Percentiles rank a stretch among this genome's conserved stretches.
phyloP scores from a whole-genome alignment of 176 grass and related monocot genomes.

The Lolium multiflorum region DNA sequence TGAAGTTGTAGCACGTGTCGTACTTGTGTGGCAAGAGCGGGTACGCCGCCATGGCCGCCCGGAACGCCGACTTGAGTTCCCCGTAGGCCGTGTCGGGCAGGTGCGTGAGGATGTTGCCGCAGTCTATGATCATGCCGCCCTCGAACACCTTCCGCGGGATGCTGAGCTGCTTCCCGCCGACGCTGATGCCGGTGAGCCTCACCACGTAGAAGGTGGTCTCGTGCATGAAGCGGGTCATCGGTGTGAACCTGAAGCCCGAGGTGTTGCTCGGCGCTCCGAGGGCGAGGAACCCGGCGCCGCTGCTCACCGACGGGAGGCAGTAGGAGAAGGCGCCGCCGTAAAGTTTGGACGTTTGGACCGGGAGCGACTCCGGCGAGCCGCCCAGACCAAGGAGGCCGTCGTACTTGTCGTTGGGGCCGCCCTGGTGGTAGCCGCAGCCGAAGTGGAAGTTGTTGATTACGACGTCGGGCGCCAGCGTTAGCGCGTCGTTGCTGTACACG shows the following conservation, averaged over 20 bases:
- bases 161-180: conserved; percentile 47
- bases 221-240: conserved; percentile 1
- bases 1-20: conserved; percentile 70
- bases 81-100: conserved; percentile 57
- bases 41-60: conserved; percentile 48
- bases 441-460: conserved; percentile 44
- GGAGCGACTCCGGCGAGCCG: conserved; percentile 44
- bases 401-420: conserved; percentile 36
- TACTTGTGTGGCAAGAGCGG: background rate
- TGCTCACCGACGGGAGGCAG: conserved; percentile 62
- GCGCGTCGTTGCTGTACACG: conserved; percentile 57
- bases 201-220: conserved; percentile 55
- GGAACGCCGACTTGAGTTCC: conserved; percentile 54
- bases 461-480: conserved; percentile 40
- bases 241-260: conserved; percentile 49
- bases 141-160: conserved; percentile 44
- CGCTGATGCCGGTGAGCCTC: conserved; percentile 49
- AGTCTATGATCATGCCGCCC: conserved; percentile 64
- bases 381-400: conserved; percentile 75
- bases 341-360: background rate
- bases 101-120: conserved; percentile 55
- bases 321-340: conserved; percentile 52
- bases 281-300: conserved; percentile 57
- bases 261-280: conserved; percentile 35
- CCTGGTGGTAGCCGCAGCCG: conserved; percentile 58